phyloP scores from a whole-genome alignment of 306 rosid species.

The Rubus parviflorus region DNA sequence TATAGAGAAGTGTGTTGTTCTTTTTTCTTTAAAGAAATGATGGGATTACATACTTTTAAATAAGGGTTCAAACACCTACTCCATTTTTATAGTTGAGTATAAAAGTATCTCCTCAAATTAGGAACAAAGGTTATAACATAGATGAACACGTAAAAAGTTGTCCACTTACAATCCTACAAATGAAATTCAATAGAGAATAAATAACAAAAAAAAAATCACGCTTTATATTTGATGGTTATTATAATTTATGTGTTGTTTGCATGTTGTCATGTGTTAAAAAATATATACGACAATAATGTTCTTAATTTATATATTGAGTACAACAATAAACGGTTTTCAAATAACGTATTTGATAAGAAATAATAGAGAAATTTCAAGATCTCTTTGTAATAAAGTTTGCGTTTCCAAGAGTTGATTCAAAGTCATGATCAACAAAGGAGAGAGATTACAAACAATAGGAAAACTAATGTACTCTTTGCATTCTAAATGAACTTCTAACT shows the following conservation, averaged over 20 bases:
- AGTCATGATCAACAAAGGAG: neutral
- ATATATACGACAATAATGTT: neutral
- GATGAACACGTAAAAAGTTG: neutral
- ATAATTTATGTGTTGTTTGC: neutral
- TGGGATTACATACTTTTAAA: neutral
- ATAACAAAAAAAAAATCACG: too few relatives aligned
- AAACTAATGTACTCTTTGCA: neutral
- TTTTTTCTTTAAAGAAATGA: neutral
- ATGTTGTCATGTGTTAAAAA: neutral
- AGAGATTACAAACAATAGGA: neutral
- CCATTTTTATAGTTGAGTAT: constrained; percentile 14
- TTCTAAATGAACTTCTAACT: neutral
- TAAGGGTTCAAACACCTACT: constrained; percentile 4
- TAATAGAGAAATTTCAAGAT: too few relatives aligned
- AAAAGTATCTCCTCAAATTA: neutral
- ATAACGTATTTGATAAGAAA: too few relatives aligned
- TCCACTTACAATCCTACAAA: neutral
- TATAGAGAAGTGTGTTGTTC: neutral
- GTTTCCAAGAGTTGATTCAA: neutral
- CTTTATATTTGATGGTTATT: neutral
- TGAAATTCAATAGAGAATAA: neutral
- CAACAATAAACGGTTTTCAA: too few relatives aligned
- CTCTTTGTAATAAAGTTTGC: too few relatives aligned
- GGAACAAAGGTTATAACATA: neutral
- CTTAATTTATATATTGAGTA: neutral